A percentile compares a stretch with the other conserved stretches of the same genome.
Evolutionary conservation across 805 yeast species (phyloP).

Genomic region (Schizosaccharomyces octosporus): DNA sequence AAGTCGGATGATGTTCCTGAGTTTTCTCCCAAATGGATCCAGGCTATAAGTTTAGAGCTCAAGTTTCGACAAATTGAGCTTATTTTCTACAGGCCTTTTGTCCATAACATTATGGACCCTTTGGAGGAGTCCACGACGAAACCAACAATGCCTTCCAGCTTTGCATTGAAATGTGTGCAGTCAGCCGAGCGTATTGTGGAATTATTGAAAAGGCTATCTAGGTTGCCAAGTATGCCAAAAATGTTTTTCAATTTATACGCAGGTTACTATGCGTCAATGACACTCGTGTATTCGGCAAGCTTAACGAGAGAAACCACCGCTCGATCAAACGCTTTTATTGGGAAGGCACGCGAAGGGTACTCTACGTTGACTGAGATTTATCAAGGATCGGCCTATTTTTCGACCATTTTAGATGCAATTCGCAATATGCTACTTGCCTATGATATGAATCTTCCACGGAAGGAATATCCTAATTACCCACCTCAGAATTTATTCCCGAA

Average conservation of each 20-base stretch:
- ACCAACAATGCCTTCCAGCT: not conserved
- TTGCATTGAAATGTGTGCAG: not conserved
- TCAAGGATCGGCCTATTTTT: not conserved
- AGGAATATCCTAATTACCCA: not conserved
- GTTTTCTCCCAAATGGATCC: not conserved
- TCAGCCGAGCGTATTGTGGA: not conserved
- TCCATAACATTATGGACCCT: constrained; percentile 27
- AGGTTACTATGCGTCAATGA: not conserved
- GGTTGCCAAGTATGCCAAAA: not conserved
- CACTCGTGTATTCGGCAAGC: not conserved
- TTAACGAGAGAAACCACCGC: not conserved
- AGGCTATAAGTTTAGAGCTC: constrained; percentile 6
- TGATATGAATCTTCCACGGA: not conserved
- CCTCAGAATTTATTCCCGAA: no score
- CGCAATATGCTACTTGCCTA: not conserved
- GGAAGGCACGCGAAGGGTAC: not conserved
- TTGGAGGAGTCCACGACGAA: not conserved
- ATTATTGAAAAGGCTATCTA: not conserved
- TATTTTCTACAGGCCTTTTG: constrained; percentile 65
- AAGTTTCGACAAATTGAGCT: constrained; percentile 38
- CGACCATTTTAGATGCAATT: not conserved
- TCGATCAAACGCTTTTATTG: not conserved
- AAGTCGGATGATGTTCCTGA: constrained; percentile 19
- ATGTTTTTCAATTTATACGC: not conserved
- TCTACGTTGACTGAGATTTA: not conserved